Percentiles rank a stretch among this genome's conserved stretches.
phyloP scores from a whole-genome alignment of 768 basidiomycete genomes.

The Coprinopsis sp. region DNA sequence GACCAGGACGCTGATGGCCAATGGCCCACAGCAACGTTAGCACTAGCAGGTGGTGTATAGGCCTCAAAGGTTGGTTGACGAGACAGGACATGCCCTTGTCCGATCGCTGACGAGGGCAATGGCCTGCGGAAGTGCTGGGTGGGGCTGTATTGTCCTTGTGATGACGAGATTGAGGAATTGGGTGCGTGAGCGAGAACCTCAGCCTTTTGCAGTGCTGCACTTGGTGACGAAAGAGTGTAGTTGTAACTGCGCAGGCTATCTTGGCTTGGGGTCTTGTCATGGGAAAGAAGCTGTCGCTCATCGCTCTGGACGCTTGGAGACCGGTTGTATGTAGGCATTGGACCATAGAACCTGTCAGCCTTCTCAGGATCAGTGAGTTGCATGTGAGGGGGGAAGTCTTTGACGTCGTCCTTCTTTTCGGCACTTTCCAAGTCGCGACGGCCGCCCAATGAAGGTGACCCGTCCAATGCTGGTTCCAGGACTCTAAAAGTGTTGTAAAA shows the following conservation, averaged over 20 bases:
- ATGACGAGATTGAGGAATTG: not conserved
- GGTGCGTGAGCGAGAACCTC: constrained; percentile 7
- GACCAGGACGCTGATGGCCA: not conserved
- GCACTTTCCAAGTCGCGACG: constrained; percentile 24
- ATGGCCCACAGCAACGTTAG: not conserved
- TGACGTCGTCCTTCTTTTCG: constrained; percentile 23
- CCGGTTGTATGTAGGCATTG: not conserved
- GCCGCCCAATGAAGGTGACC: constrained; percentile 15
- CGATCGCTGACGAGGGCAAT: too few species aligned
- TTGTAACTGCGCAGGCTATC: not conserved
- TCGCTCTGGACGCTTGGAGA: not conserved
- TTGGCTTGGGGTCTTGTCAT: not conserved
- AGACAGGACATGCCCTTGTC: too few species aligned
- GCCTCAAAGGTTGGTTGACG: too few species aligned
- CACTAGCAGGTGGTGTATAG: not conserved
- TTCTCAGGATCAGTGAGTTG: constrained; percentile 11
- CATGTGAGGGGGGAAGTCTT: not conserved
- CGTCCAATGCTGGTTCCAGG: constrained; percentile 48
- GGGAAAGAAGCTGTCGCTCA: constrained; percentile 9
- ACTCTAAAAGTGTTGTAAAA: constrained; percentile 66
- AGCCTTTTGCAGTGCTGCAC: constrained; percentile 4
- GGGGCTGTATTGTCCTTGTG: not conserved
- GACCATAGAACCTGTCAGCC: not conserved
- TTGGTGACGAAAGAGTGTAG: constrained; percentile 1
- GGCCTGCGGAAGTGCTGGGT: not conserved